Base-by-base conservation (phyloP, 495 filamentous ascomycete species). In the Apiosordaria backusii region DNA sequence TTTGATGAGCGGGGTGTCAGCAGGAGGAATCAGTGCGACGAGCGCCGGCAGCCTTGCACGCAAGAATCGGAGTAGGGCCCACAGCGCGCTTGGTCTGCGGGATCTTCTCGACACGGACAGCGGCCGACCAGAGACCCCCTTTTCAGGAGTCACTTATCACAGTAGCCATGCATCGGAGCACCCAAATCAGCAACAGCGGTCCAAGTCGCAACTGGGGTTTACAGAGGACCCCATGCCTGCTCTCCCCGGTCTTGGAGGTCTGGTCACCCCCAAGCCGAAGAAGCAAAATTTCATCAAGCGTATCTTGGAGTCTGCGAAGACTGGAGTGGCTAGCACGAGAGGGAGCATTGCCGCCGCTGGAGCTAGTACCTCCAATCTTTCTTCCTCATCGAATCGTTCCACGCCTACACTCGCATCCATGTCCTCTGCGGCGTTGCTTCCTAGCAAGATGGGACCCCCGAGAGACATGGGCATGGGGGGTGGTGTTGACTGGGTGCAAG, bases 201-300 rank as follows among this genome's bases (percentile, higher is more conserved):
- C 82, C 13, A 81, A 78, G 66, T 85, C 83, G 19, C 82, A 82
- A 65, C 75, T 76, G 18, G 82, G 74, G 4, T 79, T 82, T 62
- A 73, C 77, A 55, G 80, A 81, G 5, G 82, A 83, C 35, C 75
- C 80, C 7, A 81, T 83, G 57, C 85, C 60, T 70, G 79, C 64
- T 4, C 84, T 98, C 19, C 59, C 59, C n/a, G 59, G 65, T 75
- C 84, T 98, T 19, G 74, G 72, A 9, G 70, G 70, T 15, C 68
- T 70, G 91, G 86, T 88, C n/a, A 85, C 91, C 10, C 93, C 93
- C 0, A 98, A 94, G 75, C 82, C 88, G 4, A 97, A 94, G 76
- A 98, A 95, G 78, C 88, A 87, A 52, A 94, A 94, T 22, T 97
- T 99, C 73, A 92, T 99, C 78, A 97, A 95, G 78, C 96, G 96